Evolutionary conservation across 2,329 filamentous ascomycete genomes (phyloP), one percentile per base, ranked within the genome.

Genomic region (Dryadomyces quercus-mongolicae): DNA sequence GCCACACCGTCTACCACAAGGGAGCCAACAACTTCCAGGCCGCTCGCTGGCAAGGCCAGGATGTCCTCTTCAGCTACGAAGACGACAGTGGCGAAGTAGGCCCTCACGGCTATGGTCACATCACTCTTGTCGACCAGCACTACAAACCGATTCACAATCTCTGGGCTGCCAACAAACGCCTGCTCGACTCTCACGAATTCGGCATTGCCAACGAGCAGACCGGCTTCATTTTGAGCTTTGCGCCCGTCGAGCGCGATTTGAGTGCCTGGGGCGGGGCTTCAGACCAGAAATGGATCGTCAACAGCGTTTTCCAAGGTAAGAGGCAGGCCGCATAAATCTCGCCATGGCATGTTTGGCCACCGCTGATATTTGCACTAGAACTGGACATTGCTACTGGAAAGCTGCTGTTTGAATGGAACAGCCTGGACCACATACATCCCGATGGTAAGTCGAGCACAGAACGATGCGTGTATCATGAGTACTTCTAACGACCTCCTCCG

Each of bases 331-430:
- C 25, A 31, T 31, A 31, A 8, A 8, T 31, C 25, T 31, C 25
- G 25, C 8, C 25, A 5, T 31, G 25, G 4, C 25, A 5, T 31
- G 25, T 31, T 31, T 31, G 25, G 25, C 8, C 25, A 31, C 25
- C 8, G 25, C 25, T 40, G 13, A 16, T 5, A 12, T 31, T 13
- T n/a, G n/a, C 16, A 45, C 15, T 51, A 67, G 65, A 68, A 60
- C 67, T 75, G 15, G 72, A 80, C 54, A 75, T 79, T 45, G 68
- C 74, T 22, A 80, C 75, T 2, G 77, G 77, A 2, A 67, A 73
- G 44, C 63, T 82, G 3, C 57, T 81, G 12, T 82, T 82, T 58
- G 78, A 82, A 59, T 82, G 79, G 80, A 71, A 70, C 34, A 76
- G 74, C 58, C 65, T 81, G 10, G 76, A 81, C 55, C 75, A 81